A percentile compares a stretch with the other conserved stretches of the same genome.
These are phyloP conservation scores for Talaromyces sp. DNA, from an alignment of 2,329 filamentous ascomycete genomes.

Conservation along the genomic window DNA sequence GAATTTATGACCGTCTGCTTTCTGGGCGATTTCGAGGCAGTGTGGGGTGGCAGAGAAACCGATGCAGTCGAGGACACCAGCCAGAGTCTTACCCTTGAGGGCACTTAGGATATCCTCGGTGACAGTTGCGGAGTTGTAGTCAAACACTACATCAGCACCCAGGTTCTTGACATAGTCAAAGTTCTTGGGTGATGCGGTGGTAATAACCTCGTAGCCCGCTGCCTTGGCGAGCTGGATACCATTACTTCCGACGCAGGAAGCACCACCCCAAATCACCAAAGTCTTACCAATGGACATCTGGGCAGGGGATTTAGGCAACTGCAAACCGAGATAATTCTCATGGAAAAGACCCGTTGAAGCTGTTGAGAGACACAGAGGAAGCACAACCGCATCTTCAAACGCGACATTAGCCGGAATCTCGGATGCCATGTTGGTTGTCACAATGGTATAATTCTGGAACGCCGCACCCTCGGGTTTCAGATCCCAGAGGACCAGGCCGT, in stretches of 20 bases:
- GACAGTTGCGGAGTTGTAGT: conserved; percentile 13
- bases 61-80: conserved; percentile 3
- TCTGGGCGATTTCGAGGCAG: neutral
- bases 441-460: conserved; percentile 17
- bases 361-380: conserved; percentile 37
- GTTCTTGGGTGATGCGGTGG: conserved; percentile 41
- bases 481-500: neutral
- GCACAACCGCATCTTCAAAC: conserved; percentile 33
- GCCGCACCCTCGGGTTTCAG: neutral
- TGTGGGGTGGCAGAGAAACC: neutral
- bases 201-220: conserved; percentile 41
- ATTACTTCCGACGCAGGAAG: conserved; percentile 42
- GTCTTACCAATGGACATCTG: conserved; percentile 27
- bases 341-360: conserved; percentile 29
- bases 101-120: conserved; percentile 13
- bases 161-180: conserved; percentile 36
- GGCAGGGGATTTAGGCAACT: neutral
- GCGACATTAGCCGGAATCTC: conserved; percentile 33
- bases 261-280: conserved; percentile 51
- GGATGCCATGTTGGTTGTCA: conserved; percentile 22
- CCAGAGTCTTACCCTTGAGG: conserved; percentile 6
- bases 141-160: conserved; percentile 35
- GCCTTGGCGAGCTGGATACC: conserved; percentile 44
- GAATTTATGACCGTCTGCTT: neutral
- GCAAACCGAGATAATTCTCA: neutral